Conservation (phyloP, 2,329 filamentous ascomycete genomes). For the Neoarthrinium moseri region DNA sequence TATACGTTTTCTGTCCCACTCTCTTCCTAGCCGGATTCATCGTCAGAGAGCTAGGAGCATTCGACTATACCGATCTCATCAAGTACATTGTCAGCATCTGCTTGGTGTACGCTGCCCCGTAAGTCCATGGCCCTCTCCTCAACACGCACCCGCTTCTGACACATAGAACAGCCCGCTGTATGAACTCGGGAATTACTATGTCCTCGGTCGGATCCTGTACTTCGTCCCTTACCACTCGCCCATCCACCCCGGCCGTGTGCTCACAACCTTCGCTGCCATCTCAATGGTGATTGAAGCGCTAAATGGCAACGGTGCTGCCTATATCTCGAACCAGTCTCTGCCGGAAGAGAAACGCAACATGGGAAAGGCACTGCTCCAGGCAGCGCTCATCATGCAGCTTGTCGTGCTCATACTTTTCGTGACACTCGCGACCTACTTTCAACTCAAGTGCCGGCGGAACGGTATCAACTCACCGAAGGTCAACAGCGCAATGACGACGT, state of each 20-base stretch:
- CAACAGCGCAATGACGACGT: constrained; percentile 38
- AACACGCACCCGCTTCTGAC: constrained; percentile 8
- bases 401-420: constrained; percentile 50
- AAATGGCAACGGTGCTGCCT: constrained; percentile 46
- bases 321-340: constrained; percentile 44
- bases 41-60: constrained; percentile 44
- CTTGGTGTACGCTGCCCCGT: constrained; percentile 34
- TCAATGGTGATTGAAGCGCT: constrained; percentile 48
- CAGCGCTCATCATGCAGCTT: constrained; percentile 54
- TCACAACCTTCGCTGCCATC: constrained; percentile 40
- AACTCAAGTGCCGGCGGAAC: constrained; percentile 38
- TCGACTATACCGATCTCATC: constrained; percentile 39
- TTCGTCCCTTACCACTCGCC: constrained; percentile 58
- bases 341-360: constrained; percentile 33
- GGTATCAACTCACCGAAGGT: constrained; percentile 31
- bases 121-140: constrained; percentile 10
- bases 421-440: constrained; percentile 46
- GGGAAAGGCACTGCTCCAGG: constrained; percentile 47
- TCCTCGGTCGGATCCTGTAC: constrained; percentile 54
- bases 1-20: constrained; percentile 53
- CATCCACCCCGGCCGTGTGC: constrained; percentile 37
- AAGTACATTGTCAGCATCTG: constrained; percentile 42
- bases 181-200: constrained; percentile 56
- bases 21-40: constrained; percentile 57
- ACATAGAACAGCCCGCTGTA: constrained; percentile 44